A percentile compares a stretch with the other conserved stretches of the same genome.
phyloP scores from a whole-genome alignment of 2,329 filamentous ascomycete species.

The Fusarium sp. region DNA sequence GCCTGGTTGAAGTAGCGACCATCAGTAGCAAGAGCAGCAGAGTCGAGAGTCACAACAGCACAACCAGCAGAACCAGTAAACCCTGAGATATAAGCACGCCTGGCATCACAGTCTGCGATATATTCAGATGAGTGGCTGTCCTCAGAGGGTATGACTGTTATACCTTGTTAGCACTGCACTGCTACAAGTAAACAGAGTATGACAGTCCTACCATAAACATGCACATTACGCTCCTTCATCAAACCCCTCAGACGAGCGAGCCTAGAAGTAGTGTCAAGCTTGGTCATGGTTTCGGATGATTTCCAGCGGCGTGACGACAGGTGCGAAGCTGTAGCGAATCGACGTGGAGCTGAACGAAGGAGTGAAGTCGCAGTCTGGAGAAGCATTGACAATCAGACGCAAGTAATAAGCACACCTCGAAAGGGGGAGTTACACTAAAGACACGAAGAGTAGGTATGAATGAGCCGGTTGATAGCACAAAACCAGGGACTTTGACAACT shows the following conservation, averaged over 20 bases:
- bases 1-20: constrained; percentile 99
- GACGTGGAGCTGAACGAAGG: constrained; percentile 40
- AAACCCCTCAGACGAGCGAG: constrained; percentile 81
- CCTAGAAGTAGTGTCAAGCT: constrained; percentile 80
- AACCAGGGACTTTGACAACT: constrained; percentile 7
- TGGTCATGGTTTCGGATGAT: constrained; percentile 49
- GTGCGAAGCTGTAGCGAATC: constrained; percentile 19
- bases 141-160: constrained; percentile 90
- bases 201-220: constrained; percentile 84
- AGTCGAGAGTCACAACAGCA: constrained; percentile 86
- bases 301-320: constrained; percentile 29
- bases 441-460: not conserved
- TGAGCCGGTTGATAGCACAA: constrained; percentile 13
- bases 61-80: constrained; percentile 97
- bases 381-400: constrained; percentile 44
- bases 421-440: constrained; percentile 21
- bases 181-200: not conserved
- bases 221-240: constrained; percentile 88
- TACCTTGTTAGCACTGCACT: constrained; percentile 22
- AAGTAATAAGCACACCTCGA: constrained; percentile 29
- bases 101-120: constrained; percentile 93
- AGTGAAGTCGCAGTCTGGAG: constrained; percentile 42
- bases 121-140: constrained; percentile 98
- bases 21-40: constrained; percentile 92
- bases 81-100: constrained; percentile 90